Evolutionary conservation across 768 basidiomycete genomes (phyloP).

Genomic region (Suillus luteus): DNA sequence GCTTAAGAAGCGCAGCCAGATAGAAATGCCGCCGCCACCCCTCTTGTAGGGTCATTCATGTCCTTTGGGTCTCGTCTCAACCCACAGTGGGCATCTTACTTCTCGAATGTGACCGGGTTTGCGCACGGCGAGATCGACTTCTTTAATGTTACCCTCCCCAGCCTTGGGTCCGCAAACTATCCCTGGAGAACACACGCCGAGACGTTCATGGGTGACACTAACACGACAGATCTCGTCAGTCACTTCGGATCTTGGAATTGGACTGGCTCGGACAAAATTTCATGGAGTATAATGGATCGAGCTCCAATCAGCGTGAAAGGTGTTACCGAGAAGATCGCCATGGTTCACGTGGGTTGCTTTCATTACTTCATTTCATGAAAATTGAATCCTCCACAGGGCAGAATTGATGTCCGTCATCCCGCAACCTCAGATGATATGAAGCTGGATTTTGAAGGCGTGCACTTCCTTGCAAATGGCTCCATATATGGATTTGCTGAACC

Average conservation of each 20-base stretch:
- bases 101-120: conserved; percentile 77
- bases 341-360: conserved; percentile 61
- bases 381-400: conserved; percentile 49
- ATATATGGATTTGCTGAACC: conserved; percentile 77
- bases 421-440: conserved; percentile 57
- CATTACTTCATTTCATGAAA: conserved; percentile 9
- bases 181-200: conserved; percentile 56
- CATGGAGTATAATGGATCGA: conserved; percentile 69
- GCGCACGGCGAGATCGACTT: conserved; percentile 62
- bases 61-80: conserved; percentile 47
- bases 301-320: conserved; percentile 40
- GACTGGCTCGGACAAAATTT: conserved; percentile 61
- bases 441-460: conserved; percentile 77
- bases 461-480: conserved; percentile 71
- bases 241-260: conserved; percentile 68
- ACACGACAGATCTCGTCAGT: conserved; percentile 50
- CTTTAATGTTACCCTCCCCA: conserved; percentile 62
- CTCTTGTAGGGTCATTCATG: conserved; percentile 52
- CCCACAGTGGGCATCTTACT: conserved; percentile 57
- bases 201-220: conserved; percentile 50
- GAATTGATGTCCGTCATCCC: conserved; percentile 63
- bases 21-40: conserved; percentile 42
- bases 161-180: conserved; percentile 37
- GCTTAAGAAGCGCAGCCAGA: conserved; percentile 43
- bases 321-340: conserved; percentile 48